Conservation (phyloP, 192 early-diverging fungal genomes). For the Jimgerdemannia lactiflua region DNA sequence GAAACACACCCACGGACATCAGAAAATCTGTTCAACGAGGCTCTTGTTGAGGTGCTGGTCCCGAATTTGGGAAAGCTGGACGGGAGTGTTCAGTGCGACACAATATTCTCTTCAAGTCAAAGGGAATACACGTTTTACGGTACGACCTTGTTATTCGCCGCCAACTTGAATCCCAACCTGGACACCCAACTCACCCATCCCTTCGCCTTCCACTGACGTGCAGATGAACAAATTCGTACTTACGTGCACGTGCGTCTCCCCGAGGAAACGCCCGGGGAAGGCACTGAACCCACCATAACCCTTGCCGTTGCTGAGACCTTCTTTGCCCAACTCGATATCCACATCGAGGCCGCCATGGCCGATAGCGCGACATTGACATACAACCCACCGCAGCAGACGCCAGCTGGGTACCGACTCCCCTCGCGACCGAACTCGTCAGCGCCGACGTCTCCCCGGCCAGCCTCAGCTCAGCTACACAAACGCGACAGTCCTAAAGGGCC, state of each 20-base stretch:
- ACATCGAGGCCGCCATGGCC: constrained; percentile 49
- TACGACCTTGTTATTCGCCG: not conserved
- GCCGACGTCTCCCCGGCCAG: not conserved
- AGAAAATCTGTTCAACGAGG: not conserved
- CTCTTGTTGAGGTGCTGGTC: not conserved
- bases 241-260: not conserved
- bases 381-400: not conserved
- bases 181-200: too few relatives aligned
- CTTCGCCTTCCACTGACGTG: not conserved
- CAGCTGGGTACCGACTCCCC: constrained; percentile 3
- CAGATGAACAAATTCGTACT: not conserved
- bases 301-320: constrained; percentile 14
- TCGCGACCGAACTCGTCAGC: constrained; percentile 1
- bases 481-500: constrained; percentile 8
- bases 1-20: not conserved
- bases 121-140: not conserved
- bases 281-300: not conserved
- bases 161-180: not conserved
- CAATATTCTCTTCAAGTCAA: not conserved
- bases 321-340: constrained; percentile 49
- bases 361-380: constrained; percentile 21
- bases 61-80: not conserved
- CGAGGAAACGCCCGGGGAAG: not conserved
- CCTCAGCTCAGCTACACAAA: not conserved
- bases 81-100: not conserved